Percentiles rank a stretch among this genome's conserved stretches.
phyloP scores from a whole-genome alignment of 2,329 filamentous ascomycete species.

The Colletotrichum salicis region DNA sequence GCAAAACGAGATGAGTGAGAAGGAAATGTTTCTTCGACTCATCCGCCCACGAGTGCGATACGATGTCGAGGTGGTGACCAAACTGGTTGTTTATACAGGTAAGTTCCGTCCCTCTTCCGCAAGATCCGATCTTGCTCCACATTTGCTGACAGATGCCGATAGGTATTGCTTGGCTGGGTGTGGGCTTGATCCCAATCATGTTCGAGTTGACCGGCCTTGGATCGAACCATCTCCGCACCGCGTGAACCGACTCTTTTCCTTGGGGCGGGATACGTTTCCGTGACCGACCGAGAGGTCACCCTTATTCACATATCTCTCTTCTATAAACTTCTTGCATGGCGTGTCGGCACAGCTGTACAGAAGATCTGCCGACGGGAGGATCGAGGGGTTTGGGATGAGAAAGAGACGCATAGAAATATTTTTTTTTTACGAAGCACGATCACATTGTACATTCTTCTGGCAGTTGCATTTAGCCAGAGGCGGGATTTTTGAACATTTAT shows the following conservation, averaged over 20 bases:
- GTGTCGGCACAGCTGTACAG: slow-evolving; percentile 10
- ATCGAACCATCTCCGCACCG: slow-evolving; percentile 50
- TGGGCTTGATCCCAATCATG: slow-evolving; percentile 77
- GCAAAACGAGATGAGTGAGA: slow-evolving; percentile 69
- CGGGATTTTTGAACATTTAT: neutral
- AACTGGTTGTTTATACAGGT: slow-evolving; percentile 94
- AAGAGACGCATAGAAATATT: slow-evolving; percentile 18
- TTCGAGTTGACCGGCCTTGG: slow-evolving; percentile 71
- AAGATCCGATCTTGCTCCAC: slow-evolving; percentile 8
- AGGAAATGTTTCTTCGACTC: slow-evolving; percentile 84
- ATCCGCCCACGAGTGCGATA: slow-evolving; percentile 91
- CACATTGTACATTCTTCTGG: slow-evolving; percentile 27
- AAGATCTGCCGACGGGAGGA: neutral
- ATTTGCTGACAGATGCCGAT: slow-evolving; percentile 36
- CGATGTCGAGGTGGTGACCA: slow-evolving; percentile 98
- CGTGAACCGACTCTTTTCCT: slow-evolving; percentile 4
- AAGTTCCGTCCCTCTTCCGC: slow-evolving; percentile 44
- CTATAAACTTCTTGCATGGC: slow-evolving; percentile 20
- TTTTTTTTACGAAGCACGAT: slow-evolving; percentile 28
- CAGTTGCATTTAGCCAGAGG: slow-evolving; percentile 21
- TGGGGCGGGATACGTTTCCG: neutral
- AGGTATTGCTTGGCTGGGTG: slow-evolving; percentile 87
- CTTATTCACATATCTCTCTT: neutral
- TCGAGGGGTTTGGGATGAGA: neutral
- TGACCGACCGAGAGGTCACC: neutral